Evolutionary conservation across 306 rosid genomes (phyloP).

Genomic region (Acacia confusa): DNA sequence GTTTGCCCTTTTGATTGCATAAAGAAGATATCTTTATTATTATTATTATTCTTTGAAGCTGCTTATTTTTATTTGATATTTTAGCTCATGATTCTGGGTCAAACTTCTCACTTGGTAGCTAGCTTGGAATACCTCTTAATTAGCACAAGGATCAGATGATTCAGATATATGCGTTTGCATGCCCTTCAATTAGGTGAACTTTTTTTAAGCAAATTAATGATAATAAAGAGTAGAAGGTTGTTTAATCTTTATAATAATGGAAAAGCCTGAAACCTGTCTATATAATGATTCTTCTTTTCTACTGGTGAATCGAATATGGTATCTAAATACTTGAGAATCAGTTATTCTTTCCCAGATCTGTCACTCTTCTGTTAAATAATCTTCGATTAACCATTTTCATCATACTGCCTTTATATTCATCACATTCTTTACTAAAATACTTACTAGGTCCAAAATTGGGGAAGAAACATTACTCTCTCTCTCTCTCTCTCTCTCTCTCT

Average conservation of each 20-base stretch:
- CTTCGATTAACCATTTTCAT: not conserved
- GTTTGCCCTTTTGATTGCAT: not conserved
- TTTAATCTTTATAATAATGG: not conserved
- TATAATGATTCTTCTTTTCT: not conserved
- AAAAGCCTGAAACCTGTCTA: not conserved
- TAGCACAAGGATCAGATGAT: not conserved
- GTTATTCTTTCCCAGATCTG: conserved; percentile 20
- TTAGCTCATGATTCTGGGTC: not conserved
- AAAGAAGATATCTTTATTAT: not conserved
- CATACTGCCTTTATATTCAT: not conserved
- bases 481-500: too few relatives aligned
- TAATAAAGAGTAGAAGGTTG: not conserved
- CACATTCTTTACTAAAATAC: not conserved
- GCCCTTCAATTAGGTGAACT: not conserved
- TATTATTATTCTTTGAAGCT: not conserved
- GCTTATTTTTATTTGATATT: not conserved
- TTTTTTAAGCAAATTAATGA: not conserved
- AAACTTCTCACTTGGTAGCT: not conserved
- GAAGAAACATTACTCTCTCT: not conserved
- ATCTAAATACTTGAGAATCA: not conserved
- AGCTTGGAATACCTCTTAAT: not conserved
- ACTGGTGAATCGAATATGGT: not conserved
- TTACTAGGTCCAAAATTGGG: not conserved
- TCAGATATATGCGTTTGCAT: not conserved
- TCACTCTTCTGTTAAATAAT: not conserved